A percentile compares a stretch with the other conserved stretches of the same genome.
phyloP scores from a whole-genome alignment of 306 rosid genomes.

The Trifolium subterraneum region DNA sequence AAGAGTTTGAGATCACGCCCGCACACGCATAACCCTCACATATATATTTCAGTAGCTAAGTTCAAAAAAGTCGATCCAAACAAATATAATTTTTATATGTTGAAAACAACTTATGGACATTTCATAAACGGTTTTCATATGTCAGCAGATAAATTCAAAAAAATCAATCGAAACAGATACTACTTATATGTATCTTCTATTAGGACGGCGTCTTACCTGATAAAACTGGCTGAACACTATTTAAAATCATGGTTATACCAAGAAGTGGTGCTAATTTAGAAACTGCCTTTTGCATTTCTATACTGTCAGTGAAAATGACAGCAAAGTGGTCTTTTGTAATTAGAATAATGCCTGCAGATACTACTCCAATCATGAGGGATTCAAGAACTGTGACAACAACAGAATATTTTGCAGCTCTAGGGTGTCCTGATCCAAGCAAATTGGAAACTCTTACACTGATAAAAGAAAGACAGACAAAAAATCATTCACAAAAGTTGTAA shows the following conservation, averaged over 20 bases:
- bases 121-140: background rate
- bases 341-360: slow-evolving; percentile 58
- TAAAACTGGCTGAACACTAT: slow-evolving; percentile 90
- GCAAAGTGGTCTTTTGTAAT: slow-evolving; percentile 72
- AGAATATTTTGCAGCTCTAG: slow-evolving; percentile 82
- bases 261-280: slow-evolving; percentile 82
- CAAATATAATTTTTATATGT: no score
- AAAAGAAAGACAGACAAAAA: background rate
- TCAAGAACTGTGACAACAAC: slow-evolving; percentile 61
- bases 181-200: background rate
- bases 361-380: slow-evolving; percentile 72
- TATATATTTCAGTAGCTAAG: no score
- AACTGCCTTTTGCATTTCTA: slow-evolving; percentile 84
- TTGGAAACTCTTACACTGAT: slow-evolving; percentile 87
- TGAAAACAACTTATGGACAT: no score
- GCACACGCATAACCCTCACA: background rate
- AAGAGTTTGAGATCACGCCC: background rate
- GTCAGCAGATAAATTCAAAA: background rate
- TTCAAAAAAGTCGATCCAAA: no score
- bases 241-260: slow-evolving; percentile 82
- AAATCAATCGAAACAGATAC: background rate
- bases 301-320: slow-evolving; percentile 68
- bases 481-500: background rate
- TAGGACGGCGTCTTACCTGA: slow-evolving; percentile 56
- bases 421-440: slow-evolving; percentile 92